Evolutionary conservation across 495 filamentous ascomycete genomes (phyloP).

Genomic region (Penicillium desertorum): DNA sequence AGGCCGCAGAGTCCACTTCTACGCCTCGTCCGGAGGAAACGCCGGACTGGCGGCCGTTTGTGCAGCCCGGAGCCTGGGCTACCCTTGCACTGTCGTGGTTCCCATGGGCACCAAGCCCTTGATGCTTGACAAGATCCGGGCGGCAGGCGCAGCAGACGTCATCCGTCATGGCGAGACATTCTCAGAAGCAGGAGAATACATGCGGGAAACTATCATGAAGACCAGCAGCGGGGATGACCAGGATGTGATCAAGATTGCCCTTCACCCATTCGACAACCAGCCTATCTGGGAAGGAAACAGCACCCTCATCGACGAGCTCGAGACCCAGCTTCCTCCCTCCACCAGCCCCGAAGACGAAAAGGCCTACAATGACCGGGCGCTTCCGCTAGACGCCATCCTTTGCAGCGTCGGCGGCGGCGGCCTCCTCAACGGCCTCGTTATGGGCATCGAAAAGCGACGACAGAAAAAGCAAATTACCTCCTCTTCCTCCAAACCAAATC

Average conservation of each 20-base stretch:
- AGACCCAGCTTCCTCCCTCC: conserved; percentile 51
- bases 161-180: conserved; percentile 70
- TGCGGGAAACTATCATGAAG: conserved; percentile 62
- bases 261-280: conserved; percentile 79
- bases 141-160: conserved; percentile 66
- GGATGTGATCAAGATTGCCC: conserved; percentile 74
- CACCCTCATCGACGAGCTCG: conserved; percentile 73
- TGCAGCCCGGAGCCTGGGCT: conserved; percentile 66
- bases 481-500: conserved; percentile 13
- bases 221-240: conserved; percentile 31
- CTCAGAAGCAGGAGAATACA: conserved; percentile 72
- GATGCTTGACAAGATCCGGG: conserved; percentile 73
- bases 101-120: conserved; percentile 62
- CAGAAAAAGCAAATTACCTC: conserved; percentile 18
- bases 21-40: conserved; percentile 84
- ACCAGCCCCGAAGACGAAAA: conserved; percentile 36
- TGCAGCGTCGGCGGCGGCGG: conserved; percentile 91
- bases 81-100: conserved; percentile 79
- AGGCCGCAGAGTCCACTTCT: conserved; percentile 66
- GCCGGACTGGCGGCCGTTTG: conserved; percentile 88
- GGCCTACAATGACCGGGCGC: conserved; percentile 34
- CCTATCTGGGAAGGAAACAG: conserved; percentile 80
- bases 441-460: conserved; percentile 61
- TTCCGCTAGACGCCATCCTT: conserved; percentile 64
- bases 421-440: conserved; percentile 73